A percentile compares a stretch with the other conserved stretches of the same genome.
These are phyloP conservation scores for Triticum aestivum DNA, from an alignment of 176 grass and related monocot species.

Conservation along the genomic window DNA sequence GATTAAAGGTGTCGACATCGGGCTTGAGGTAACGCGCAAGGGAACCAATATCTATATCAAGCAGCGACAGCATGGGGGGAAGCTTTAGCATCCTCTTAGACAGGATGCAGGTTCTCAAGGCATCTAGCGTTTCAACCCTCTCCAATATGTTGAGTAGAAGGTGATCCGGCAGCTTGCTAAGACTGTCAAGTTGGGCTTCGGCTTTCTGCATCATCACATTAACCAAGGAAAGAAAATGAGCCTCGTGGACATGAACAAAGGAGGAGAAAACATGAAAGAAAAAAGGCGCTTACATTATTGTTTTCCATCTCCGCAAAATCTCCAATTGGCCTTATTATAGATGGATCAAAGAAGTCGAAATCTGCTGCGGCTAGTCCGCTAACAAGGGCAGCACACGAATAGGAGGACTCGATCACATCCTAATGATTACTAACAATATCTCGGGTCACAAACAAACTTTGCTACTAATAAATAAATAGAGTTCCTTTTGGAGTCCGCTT, in stretches of 20 bases:
- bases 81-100: not conserved
- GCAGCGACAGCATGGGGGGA: not conserved
- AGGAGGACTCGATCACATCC: no score
- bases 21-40: not conserved
- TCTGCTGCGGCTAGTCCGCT: no score
- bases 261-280: not conserved
- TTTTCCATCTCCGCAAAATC: no score
- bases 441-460: no score
- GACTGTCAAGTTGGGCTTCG: not conserved
- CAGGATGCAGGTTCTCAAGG: not conserved
- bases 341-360: no score
- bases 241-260: not conserved
- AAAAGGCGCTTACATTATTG: no score
- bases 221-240: not conserved
- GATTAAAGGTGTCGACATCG: not conserved
- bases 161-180: not conserved
- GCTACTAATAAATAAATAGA: not conserved
- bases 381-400: no score
- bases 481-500: not conserved
- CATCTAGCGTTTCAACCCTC: not conserved
- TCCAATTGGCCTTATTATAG: no score
- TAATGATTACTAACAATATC: no score
- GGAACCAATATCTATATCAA: not conserved
- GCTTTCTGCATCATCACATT: not conserved
- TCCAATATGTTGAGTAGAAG: not conserved